phyloP scores from a whole-genome alignment of 495 filamentous ascomycete genomes.

The Barbatosphaeria neglecta region DNA sequence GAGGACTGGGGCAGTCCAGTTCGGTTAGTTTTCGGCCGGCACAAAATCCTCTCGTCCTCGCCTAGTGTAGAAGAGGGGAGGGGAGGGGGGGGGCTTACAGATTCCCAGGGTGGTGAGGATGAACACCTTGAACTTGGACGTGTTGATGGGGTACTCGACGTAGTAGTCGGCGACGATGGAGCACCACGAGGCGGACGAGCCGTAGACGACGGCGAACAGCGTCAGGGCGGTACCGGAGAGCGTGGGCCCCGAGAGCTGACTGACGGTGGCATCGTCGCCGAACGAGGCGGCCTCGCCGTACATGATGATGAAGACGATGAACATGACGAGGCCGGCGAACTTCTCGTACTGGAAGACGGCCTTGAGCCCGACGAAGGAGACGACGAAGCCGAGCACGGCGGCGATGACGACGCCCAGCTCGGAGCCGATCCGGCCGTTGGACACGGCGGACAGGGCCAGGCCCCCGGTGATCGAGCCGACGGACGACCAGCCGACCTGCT shows the following conservation, averaged over 20 bases:
- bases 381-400: constrained; percentile 24
- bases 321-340: constrained; percentile 37
- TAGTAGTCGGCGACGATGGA: constrained; percentile 53
- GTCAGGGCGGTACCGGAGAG: constrained; percentile 37
- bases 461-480: constrained; percentile 35
- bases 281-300: constrained; percentile 38
- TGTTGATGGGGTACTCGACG: constrained; percentile 45
- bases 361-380: constrained; percentile 37
- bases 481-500: constrained; percentile 38
- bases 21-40: not conserved
- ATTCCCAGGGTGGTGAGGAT: constrained; percentile 32
- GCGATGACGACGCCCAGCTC: constrained; percentile 37
- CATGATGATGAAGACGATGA: constrained; percentile 48
- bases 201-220: constrained; percentile 45
- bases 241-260: constrained; percentile 21
- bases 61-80: constrained; percentile 16
- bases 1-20: constrained; percentile 22
- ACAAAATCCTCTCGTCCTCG: too few species aligned
- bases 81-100: constrained; percentile 25
- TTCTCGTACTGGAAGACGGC: constrained; percentile 30
- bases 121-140: constrained; percentile 41
- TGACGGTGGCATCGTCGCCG: constrained; percentile 29
- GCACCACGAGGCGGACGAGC: constrained; percentile 46
- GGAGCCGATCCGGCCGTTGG: constrained; percentile 30
- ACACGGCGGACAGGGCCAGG: constrained; percentile 39